These are phyloP conservation scores for Punctularia strigosozonata DNA, from an alignment of 768 basidiomycete species.

Conservation along the genomic window DNA sequence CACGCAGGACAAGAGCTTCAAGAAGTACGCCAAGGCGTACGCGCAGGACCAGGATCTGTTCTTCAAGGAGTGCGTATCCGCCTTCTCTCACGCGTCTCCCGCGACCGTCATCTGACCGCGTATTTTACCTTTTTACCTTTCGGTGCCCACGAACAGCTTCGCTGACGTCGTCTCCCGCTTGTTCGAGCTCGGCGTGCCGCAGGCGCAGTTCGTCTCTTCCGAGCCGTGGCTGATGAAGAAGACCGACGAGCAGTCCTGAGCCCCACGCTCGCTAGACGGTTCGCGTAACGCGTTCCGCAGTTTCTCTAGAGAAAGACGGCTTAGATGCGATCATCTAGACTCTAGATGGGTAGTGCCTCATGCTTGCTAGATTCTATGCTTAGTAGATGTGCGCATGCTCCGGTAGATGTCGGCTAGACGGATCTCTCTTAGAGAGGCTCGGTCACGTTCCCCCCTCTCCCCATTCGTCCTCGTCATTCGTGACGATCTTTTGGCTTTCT, in stretches of 20 bases:
- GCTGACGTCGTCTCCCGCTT: constrained; percentile 64
- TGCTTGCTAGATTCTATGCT: too few species aligned
- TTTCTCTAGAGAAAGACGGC: too few species aligned
- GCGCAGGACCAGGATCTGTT: constrained; percentile 77
- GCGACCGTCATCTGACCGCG: neutral
- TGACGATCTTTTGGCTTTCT: too few species aligned
- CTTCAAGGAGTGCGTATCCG: constrained; percentile 77
- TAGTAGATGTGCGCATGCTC: too few species aligned
- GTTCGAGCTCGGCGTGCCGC: constrained; percentile 90
- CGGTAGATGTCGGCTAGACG: too few species aligned
- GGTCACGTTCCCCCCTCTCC: too few species aligned
- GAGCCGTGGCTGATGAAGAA: constrained; percentile 71
- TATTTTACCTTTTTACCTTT: constrained; percentile 5
- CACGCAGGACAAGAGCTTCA: constrained; percentile 84
- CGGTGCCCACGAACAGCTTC: constrained; percentile 47
- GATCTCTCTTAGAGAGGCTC: too few species aligned
- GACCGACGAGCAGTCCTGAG: constrained; percentile 29
- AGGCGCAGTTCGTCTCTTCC: constrained; percentile 55
- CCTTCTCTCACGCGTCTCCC: neutral
- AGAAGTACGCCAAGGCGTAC: constrained; percentile 78
- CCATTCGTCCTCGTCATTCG: too few species aligned
- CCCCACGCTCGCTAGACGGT: too few species aligned
- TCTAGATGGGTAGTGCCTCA: too few species aligned
- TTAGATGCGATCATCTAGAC: too few species aligned
- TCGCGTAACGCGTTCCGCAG: too few species aligned